Evolutionary conservation across 2,329 filamentous ascomycete species (phyloP).

Genomic region (Aspergillus pseudoviridinutans): DNA sequence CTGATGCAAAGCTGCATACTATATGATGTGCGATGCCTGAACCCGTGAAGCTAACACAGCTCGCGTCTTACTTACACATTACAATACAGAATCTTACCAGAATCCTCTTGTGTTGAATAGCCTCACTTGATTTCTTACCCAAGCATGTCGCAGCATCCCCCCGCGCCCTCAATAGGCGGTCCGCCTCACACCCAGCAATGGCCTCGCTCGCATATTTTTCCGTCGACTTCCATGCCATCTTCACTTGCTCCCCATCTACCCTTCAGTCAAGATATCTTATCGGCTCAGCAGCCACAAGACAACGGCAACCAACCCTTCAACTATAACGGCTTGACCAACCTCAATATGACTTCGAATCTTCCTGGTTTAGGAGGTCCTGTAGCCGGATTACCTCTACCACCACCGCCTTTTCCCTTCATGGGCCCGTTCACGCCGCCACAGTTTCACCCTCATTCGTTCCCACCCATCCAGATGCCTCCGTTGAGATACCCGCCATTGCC

Average conservation of each 20-base stretch:
- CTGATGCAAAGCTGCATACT: neutral
- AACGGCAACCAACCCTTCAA: conserved; percentile 13
- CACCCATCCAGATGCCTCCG: conserved; percentile 25
- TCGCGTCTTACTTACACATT: conserved; percentile 5
- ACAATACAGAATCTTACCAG: neutral
- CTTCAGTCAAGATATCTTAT: conserved; percentile 21
- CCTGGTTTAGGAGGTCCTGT: conserved; percentile 24
- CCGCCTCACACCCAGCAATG: conserved; percentile 35
- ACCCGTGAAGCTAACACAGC: conserved; percentile 3
- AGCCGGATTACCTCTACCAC: conserved; percentile 21
- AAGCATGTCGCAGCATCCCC: conserved; percentile 48
- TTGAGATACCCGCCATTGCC: conserved; percentile 20
- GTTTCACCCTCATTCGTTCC: conserved; percentile 28
- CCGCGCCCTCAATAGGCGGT: conserved; percentile 42
- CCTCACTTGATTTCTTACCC: neutral
- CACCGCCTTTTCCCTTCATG: conserved; percentile 28
- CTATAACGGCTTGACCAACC: conserved; percentile 19
- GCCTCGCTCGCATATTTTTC: conserved; percentile 27
- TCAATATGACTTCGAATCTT: conserved; percentile 28
- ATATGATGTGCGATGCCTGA: conserved; percentile 20
- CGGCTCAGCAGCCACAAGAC: conserved; percentile 18
- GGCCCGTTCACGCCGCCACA: conserved; percentile 32
- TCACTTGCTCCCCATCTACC: conserved; percentile 25
- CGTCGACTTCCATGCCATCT: conserved; percentile 18
- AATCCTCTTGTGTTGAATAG: neutral